A percentile compares a stretch with the other conserved stretches of the same genome.
Conservation (phyloP, 345 rosid genomes). For the Arabis alpina region DNA sequence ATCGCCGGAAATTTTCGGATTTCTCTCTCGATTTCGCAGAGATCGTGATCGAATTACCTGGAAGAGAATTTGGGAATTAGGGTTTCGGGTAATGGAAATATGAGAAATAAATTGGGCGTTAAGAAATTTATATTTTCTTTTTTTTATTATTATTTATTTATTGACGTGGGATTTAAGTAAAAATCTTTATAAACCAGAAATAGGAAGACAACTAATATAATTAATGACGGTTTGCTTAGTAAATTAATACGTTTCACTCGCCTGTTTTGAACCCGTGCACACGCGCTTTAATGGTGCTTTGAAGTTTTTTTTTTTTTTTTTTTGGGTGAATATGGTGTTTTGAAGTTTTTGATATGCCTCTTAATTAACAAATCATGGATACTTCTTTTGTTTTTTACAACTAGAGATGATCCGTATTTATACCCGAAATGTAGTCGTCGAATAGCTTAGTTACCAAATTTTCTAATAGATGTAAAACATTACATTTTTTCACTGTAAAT, state of each 20-base stretch:
- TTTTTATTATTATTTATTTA: neutral
- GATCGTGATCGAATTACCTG: constrained; percentile 34
- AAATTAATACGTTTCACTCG: constrained; percentile 22
- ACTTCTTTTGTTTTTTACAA: too few relatives aligned
- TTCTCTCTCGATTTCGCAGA: constrained; percentile 16
- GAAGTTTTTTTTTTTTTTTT: too few relatives aligned
- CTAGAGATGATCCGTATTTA: too few relatives aligned
- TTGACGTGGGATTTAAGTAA: constrained; percentile 42
- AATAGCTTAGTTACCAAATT: too few relatives aligned
- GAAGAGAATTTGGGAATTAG: constrained; percentile 44
- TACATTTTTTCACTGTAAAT: too few relatives aligned
- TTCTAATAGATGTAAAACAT: too few relatives aligned
- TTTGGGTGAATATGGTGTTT: too few relatives aligned
- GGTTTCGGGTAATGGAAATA: constrained; percentile 39
- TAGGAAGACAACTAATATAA: constrained; percentile 31
- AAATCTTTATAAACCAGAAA: constrained; percentile 34
- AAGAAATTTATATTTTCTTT: constrained; percentile 35
- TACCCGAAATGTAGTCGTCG: too few relatives aligned
- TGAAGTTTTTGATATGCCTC: too few relatives aligned
- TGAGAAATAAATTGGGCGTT: constrained; percentile 21
- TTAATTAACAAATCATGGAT: too few relatives aligned
- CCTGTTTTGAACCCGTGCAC: constrained; percentile 29
- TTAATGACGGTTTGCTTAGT: constrained; percentile 37
- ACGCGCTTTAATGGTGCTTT: constrained; percentile 31
- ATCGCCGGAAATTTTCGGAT: neutral